These are phyloP conservation scores for Sordariomycetes sp. DNA, from an alignment of 2,329 filamentous ascomycete species.

Conservation along the genomic window DNA sequence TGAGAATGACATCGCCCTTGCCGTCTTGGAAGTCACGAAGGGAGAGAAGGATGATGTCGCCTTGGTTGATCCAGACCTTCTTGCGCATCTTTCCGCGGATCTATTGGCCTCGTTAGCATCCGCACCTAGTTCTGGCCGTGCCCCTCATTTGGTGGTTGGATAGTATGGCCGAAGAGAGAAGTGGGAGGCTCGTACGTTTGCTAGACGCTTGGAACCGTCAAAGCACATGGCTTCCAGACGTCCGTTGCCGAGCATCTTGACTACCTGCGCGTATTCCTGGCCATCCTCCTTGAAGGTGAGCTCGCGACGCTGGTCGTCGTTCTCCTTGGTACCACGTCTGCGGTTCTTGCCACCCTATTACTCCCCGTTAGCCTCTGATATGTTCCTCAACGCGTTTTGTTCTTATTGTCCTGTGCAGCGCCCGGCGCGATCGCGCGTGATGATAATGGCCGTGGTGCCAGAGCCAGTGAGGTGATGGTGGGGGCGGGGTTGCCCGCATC, in stretches of 20 bases:
- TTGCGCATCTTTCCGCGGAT: conserved; percentile 91
- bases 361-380: conserved; percentile 2
- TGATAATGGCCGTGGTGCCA: neutral
- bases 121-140: no score
- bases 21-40: conserved; percentile 90
- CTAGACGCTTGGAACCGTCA: conserved; percentile 55
- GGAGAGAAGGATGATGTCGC: conserved; percentile 82
- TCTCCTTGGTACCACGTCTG: conserved; percentile 97
- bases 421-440: neutral
- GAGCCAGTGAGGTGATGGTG: conserved; percentile 5
- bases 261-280: conserved; percentile 50
- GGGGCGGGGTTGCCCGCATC: conserved; percentile 6
- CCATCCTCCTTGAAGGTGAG: conserved; percentile 98
- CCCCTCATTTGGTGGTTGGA: no score
- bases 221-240: conserved; percentile 91
- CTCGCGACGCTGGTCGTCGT: conserved; percentile 98
- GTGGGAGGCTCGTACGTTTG: conserved; percentile 22
- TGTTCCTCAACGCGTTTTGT: conserved; percentile 2
- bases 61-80: conserved; percentile 99
- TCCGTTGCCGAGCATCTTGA: conserved; percentile 96
- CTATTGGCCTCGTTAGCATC: conserved; percentile 31
- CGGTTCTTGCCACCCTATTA: conserved; percentile 92
- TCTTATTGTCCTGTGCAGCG: neutral
- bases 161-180: neutral
- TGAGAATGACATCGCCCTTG: conserved; percentile 94